These are phyloP conservation scores for Blumeria hordei DNA, from an alignment of 2,329 filamentous ascomycete genomes.

Conservation along the genomic window DNA sequence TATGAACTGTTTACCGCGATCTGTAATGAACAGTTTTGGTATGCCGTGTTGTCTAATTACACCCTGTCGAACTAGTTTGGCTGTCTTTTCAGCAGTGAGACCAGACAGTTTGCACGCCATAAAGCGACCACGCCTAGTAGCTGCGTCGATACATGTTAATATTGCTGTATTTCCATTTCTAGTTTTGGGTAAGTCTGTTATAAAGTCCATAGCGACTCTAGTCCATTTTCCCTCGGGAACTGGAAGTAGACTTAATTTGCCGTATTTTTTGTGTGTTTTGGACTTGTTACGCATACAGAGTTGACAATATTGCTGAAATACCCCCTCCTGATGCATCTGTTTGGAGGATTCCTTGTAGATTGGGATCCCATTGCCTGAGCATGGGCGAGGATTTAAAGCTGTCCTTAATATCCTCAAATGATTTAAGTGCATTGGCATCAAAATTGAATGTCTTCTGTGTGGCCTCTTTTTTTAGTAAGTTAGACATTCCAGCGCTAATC, in stretches of 20 bases:
- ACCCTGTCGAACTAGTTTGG: not conserved
- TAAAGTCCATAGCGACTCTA: not conserved
- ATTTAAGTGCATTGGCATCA: not conserved
- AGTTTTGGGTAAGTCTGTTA: not conserved
- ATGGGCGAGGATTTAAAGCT: not conserved
- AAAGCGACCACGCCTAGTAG: not conserved
- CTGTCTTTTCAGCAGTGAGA: not conserved
- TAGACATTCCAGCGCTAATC: not conserved
- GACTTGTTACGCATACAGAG: not conserved
- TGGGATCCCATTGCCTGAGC: not conserved
- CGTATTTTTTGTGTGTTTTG: not conserved
- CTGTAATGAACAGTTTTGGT: constrained; percentile 1
- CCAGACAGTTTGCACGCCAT: not conserved
- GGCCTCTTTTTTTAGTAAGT: not conserved
- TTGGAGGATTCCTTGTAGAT: constrained; percentile 1
- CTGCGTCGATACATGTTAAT: not conserved
- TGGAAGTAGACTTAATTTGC: not conserved
- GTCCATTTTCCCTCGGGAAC: not conserved
- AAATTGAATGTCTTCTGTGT: not conserved
- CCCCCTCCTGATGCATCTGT: constrained; percentile 1
- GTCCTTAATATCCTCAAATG: not conserved
- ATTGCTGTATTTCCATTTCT: not conserved
- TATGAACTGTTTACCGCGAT: not conserved
- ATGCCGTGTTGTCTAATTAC: not conserved
- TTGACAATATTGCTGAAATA: not conserved